A percentile compares a stretch with the other conserved stretches of the same genome.
Conservation (phyloP, 1,139 yeast genomes). For the Debaryomyces fabryi region DNA sequence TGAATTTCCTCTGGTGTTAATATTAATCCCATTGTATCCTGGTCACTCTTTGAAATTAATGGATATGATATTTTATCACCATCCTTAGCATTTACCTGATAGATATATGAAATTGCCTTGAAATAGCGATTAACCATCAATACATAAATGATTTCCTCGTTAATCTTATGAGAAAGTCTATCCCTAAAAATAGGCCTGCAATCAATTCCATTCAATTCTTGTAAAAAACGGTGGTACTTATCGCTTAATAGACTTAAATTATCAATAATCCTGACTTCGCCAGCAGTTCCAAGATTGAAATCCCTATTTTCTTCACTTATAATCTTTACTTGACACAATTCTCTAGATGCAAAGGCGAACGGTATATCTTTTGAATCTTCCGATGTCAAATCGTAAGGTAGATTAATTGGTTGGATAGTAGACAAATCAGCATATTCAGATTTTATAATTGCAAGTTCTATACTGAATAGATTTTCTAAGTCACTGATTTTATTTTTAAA, state of each 20-base stretch:
- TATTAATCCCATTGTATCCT: conserved; percentile 20
- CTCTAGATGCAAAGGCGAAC: neutral
- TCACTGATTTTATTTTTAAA: conserved; percentile 7
- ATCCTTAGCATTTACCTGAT: conserved; percentile 8
- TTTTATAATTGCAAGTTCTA: conserved; percentile 4
- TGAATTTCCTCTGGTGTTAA: conserved; percentile 24
- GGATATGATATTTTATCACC: conserved; percentile 12
- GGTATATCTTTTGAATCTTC: neutral
- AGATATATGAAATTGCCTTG: conserved; percentile 17
- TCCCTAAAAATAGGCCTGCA: conserved; percentile 25
- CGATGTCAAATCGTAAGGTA: neutral
- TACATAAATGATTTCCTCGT: conserved; percentile 26
- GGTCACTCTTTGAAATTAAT: conserved; percentile 12
- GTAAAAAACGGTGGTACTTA: conserved; percentile 8
- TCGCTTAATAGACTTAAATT: conserved; percentile 7
- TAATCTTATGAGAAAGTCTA: conserved; percentile 21
- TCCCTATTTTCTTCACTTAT: neutral
- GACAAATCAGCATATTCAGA: conserved; percentile 7
- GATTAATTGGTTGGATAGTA: conserved; percentile 3
- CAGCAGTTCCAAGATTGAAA: neutral
- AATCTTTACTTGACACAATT: neutral
- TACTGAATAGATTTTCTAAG: conserved; percentile 11
- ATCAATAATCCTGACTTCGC: neutral
- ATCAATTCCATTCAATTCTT: conserved; percentile 12
- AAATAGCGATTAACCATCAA: conserved; percentile 24